phyloP scores from a whole-genome alignment of 805 yeast genomes.

The Wickerhamiella parazyma region DNA sequence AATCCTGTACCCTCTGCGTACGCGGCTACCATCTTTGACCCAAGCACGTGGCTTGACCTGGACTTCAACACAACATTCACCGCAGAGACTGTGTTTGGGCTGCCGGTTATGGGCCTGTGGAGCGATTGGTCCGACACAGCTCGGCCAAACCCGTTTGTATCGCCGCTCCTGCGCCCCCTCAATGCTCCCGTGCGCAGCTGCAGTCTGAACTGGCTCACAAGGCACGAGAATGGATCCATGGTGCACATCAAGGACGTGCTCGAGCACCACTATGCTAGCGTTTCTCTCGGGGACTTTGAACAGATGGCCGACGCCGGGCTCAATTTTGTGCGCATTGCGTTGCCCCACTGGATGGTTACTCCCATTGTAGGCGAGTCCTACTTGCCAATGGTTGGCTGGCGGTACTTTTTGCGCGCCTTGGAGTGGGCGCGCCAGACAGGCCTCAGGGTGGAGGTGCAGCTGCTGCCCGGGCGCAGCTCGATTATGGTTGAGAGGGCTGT shows the following conservation, averaged over 20 bases:
- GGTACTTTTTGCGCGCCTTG: conserved; percentile 49
- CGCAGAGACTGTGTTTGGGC: conserved; percentile 24
- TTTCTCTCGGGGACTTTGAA: conserved; percentile 56
- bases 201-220: conserved; percentile 71
- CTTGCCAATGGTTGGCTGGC: conserved; percentile 43
- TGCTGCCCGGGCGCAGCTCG: conserved; percentile 33
- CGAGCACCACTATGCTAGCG: conserved; percentile 53
- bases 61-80: conserved; percentile 28
- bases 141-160: conserved; percentile 21
- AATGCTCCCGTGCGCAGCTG: conserved; percentile 43
- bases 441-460: conserved; percentile 57
- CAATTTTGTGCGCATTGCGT: conserved; percentile 63
- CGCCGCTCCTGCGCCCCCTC: conserved; percentile 19
- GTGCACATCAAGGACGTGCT: conserved; percentile 34
- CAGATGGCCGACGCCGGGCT: conserved; percentile 48
- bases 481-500: conserved; percentile 40
- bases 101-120: conserved; percentile 26
- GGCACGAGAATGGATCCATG: neutral
- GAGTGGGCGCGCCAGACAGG: conserved; percentile 51
- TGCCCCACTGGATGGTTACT: conserved; percentile 72
- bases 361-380: conserved; percentile 33
- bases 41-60: conserved; percentile 24
- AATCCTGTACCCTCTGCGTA: too few relatives aligned
- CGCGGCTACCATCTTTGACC: conserved; percentile 16
- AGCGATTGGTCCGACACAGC: conserved; percentile 23